A percentile compares a stretch with the other conserved stretches of the same genome.
Evolutionary conservation across 257 asterid species (phyloP).

Genomic region (Ophiorrhiza pumila): DNA sequence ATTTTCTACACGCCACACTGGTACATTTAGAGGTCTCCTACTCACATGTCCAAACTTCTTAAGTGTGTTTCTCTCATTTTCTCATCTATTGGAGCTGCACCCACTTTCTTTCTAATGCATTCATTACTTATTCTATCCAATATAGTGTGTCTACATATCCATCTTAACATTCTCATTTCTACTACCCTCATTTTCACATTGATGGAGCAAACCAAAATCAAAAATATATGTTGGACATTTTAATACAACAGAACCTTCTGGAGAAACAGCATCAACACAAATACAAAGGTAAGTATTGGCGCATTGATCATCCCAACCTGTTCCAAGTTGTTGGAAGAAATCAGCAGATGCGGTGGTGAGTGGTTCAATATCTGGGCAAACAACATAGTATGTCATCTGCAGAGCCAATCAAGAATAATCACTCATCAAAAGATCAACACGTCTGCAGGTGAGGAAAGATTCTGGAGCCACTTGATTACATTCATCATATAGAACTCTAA

Average conservation of each 20-base stretch:
- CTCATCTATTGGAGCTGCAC: no score
- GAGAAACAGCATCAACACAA: not conserved
- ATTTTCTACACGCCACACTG: no score
- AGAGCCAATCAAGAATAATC: slow-evolving; percentile 22
- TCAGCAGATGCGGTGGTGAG: slow-evolving; percentile 86
- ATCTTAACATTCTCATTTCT: no score
- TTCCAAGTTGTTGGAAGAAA: slow-evolving; percentile 97
- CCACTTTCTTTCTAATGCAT: no score
- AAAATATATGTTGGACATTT: not conserved
- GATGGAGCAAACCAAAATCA: not conserved
- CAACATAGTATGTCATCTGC: slow-evolving; percentile 92
- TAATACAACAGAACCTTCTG: not conserved
- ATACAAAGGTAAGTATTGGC: not conserved
- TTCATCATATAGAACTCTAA: not conserved
- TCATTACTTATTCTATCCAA: no score
- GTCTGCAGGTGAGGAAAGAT: not conserved
- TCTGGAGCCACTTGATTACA: not conserved
- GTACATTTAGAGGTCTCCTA: no score
- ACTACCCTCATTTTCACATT: no score
- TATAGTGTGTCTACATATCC: no score
- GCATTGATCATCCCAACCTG: slow-evolving; percentile 53
- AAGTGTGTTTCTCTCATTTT: no score
- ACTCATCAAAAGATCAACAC: slow-evolving; percentile 4
- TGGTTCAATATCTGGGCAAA: slow-evolving; percentile 97
- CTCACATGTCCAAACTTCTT: no score